Conservation (phyloP, 2,329 filamentous ascomycete genomes). For the Alternaria alternata region DNA sequence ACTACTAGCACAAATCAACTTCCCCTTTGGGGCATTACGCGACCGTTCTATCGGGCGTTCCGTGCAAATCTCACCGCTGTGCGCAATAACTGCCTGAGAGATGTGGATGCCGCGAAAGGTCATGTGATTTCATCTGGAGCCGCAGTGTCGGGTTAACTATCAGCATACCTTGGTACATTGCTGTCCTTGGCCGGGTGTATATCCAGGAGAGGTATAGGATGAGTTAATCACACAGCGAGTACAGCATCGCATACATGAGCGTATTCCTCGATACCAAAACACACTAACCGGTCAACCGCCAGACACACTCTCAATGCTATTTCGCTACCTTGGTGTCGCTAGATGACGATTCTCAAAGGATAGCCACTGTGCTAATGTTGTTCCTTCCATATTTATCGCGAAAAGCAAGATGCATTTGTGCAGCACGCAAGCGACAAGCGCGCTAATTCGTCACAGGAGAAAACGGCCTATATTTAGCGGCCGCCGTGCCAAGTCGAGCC, state of each 20-base stretch:
- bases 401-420: conserved; percentile 1
- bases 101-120: conserved; percentile 19
- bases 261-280: conserved; percentile 11
- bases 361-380: conserved; percentile 20
- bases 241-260: conserved; percentile 23
- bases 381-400: conserved; percentile 26
- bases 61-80: conserved; percentile 33
- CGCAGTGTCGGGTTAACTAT: conserved; percentile 19
- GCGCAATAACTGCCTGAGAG: conserved; percentile 20
- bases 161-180: conserved; percentile 1
- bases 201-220: conserved; percentile 10
- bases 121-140: conserved; percentile 24
- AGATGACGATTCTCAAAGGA: neutral
- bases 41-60: conserved; percentile 27
- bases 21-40: conserved; percentile 22
- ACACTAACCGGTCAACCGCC: conserved; percentile 13
- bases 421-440: neutral
- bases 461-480: conserved; percentile 41
- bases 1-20: conserved; percentile 16
- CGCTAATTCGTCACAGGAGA: conserved; percentile 11
- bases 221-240: neutral
- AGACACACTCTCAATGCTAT: conserved; percentile 4
- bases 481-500: conserved; percentile 22
- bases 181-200: conserved; percentile 7
- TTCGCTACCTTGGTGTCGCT: conserved; percentile 4